These are phyloP conservation scores for Pseudonitzschia multistriata DNA, from an alignment of 108 stramenopile genomes.

Conservation along the genomic window DNA sequence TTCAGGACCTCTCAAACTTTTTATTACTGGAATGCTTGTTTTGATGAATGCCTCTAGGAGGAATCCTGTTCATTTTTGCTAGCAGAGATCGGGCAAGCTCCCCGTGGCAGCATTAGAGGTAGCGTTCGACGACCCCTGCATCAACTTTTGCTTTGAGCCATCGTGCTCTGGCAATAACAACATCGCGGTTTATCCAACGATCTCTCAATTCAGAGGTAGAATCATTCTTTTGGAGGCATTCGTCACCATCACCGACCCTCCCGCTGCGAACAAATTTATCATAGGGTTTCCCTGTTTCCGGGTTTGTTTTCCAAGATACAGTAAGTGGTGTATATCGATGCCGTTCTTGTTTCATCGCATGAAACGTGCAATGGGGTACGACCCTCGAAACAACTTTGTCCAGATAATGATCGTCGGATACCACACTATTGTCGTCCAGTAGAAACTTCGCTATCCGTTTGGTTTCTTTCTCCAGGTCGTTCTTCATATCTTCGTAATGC, in stretches of 20 bases:
- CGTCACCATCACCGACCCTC: conserved; percentile 6
- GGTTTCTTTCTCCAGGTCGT: conserved; percentile 7
- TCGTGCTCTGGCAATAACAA: not conserved
- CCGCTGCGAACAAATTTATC: conserved; percentile 15
- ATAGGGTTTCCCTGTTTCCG: conserved; percentile 3
- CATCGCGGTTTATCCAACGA: not conserved
- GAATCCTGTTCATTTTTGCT: too few relatives aligned
- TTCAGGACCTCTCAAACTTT: too few relatives aligned
- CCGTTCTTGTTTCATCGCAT: not conserved
- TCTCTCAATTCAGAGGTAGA: not conserved
- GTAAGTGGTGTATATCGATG: conserved; percentile 6
- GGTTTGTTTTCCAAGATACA: conserved; percentile 7
- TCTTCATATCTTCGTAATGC: conserved; percentile 23
- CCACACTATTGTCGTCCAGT: not conserved
- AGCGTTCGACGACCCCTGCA: not conserved
- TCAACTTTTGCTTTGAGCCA: not conserved
- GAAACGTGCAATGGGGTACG: conserved; percentile 12
- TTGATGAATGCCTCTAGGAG: too few relatives aligned
- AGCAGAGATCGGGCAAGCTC: too few relatives aligned
- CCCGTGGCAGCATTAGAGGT: too few relatives aligned
- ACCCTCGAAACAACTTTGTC: not conserved
- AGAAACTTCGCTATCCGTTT: conserved; percentile 20
- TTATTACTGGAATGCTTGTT: too few relatives aligned
- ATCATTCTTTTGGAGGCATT: not conserved
- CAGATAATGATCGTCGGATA: not conserved